Evolutionary conservation across 169 alveolate species (phyloP).

Genomic region (Toxoplasma gondii): DNA sequence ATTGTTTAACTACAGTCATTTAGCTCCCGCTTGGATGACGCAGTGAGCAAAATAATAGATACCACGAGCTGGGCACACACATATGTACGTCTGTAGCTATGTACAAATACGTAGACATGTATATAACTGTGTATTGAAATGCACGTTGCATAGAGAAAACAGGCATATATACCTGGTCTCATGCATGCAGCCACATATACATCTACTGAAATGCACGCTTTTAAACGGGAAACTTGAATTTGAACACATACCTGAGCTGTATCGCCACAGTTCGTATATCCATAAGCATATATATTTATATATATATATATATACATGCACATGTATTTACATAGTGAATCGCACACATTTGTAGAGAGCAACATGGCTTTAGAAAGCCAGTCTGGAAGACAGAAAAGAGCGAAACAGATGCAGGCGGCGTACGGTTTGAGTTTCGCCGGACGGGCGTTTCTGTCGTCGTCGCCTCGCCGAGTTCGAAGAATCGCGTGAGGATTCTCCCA

Average conservation of each 20-base stretch:
- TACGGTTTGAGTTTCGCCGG: conserved; percentile 44
- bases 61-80: no score
- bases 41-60: no score
- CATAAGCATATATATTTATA: background rate
- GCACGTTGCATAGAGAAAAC: background rate
- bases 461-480: background rate
- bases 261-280: no score
- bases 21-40: no score
- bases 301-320: background rate
- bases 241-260: no score
- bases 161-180: background rate
- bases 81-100: no score
- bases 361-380: background rate
- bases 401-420: no score
- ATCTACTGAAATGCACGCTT: background rate
- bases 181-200: no score
- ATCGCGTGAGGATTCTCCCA: no score
- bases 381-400: no score
- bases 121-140: background rate
- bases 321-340: background rate
- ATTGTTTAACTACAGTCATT: no score
- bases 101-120: background rate
- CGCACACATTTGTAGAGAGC: background rate
- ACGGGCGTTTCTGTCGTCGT: background rate
- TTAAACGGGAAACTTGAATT: background rate